phyloP scores from a whole-genome alignment of 164 flowering plant species.

The Dillenia suffruticosa region DNA sequence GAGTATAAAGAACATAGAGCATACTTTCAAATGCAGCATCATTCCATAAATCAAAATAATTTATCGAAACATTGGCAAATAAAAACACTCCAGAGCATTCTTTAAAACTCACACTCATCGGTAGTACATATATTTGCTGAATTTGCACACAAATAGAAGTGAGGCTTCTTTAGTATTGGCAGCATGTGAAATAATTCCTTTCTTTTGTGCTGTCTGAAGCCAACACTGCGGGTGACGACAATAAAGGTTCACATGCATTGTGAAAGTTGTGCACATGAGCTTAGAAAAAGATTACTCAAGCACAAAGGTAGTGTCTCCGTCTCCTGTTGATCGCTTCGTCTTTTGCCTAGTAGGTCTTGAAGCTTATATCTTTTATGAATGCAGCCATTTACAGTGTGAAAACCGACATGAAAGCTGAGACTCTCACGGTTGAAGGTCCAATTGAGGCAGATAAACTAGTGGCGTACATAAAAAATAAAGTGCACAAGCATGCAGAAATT shows the following conservation, averaged over 20 bases:
- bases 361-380: not conserved
- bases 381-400: constrained; percentile 57
- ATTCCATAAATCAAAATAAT: too few species aligned
- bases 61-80: too few species aligned
- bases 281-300: constrained; percentile 37
- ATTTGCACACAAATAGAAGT: too few species aligned
- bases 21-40: too few species aligned
- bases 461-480: constrained; percentile 37
- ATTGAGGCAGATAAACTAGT: constrained; percentile 43
- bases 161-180: not conserved
- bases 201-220: constrained; percentile 11
- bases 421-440: constrained; percentile 51
- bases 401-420: constrained; percentile 54
- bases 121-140: too few species aligned
- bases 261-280: constrained; percentile 50
- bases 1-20: too few species aligned
- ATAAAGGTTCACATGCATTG: constrained; percentile 62
- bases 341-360: not conserved
- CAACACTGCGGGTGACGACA: constrained; percentile 22
- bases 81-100: too few species aligned
- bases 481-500: constrained; percentile 64
- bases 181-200: not conserved
- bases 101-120: too few species aligned
- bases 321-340: not conserved
- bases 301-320: constrained; percentile 40